A percentile compares a stretch with the other conserved stretches of the same genome.
phyloP scores from a whole-genome alignment of 2,329 filamentous ascomycete species.

The Didymosphaeria variabile region DNA sequence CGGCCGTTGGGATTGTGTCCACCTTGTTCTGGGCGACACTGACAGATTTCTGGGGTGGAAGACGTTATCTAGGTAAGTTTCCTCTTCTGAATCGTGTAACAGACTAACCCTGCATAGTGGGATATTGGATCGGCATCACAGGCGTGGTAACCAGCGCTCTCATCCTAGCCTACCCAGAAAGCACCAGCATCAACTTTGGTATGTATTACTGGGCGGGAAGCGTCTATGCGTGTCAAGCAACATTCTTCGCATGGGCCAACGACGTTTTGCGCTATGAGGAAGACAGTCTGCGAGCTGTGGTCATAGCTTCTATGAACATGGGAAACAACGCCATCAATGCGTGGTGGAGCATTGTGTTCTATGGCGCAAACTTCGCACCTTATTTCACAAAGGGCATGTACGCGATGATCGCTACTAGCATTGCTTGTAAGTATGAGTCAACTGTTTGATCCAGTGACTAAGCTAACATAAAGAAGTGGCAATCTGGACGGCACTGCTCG shows the following conservation, averaged over 20 bases:
- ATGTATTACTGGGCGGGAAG: slow-evolving; percentile 76
- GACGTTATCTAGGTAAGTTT: slow-evolving; percentile 65
- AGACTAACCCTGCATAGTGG: slow-evolving; percentile 30
- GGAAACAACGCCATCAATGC: slow-evolving; percentile 74
- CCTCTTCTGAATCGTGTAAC: neutral
- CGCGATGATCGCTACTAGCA: slow-evolving; percentile 73
- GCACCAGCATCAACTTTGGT: slow-evolving; percentile 66
- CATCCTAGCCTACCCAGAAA: slow-evolving; percentile 63
- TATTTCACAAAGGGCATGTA: slow-evolving; percentile 76
- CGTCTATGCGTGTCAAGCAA: slow-evolving; percentile 77
- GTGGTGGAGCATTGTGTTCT: slow-evolving; percentile 79
- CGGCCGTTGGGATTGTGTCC: slow-evolving; percentile 61
- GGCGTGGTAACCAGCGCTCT: slow-evolving; percentile 70
- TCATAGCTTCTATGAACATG: slow-evolving; percentile 77
- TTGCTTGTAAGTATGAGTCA: slow-evolving; percentile 52
- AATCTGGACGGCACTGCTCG: slow-evolving; percentile 66
- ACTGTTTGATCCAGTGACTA: neutral
- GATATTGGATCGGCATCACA: slow-evolving; percentile 70
- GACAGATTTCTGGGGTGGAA: slow-evolving; percentile 71
- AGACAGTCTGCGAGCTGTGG: slow-evolving; percentile 69
- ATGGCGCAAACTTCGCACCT: slow-evolving; percentile 72
- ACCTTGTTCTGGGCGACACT: slow-evolving; percentile 75
- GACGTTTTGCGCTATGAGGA: slow-evolving; percentile 73
- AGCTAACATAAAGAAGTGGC: slow-evolving; percentile 49
- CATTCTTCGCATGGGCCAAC: slow-evolving; percentile 80